Conservation (phyloP, 1,139 yeast species). For the Sugiyamaella xylanicola region DNA sequence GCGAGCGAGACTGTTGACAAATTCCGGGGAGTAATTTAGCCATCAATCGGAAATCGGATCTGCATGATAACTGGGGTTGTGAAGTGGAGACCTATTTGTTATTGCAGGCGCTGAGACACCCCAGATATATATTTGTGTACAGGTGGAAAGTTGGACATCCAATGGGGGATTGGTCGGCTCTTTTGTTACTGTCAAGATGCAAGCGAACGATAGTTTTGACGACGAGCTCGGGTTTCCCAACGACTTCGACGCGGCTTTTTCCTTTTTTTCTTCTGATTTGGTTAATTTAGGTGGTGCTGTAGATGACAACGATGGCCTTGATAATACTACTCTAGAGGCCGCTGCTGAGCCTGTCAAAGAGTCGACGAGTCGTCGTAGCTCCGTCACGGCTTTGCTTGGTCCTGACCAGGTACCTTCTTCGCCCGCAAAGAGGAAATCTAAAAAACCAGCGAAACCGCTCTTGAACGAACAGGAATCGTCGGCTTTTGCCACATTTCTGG, state of each 20-base stretch:
- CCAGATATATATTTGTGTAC: not conserved
- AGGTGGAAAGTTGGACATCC: not conserved
- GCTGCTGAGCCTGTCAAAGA: not conserved
- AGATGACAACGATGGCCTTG: not conserved
- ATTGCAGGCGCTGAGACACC: not conserved
- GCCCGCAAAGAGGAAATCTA: not conserved
- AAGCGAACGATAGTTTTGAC: conserved; percentile 9
- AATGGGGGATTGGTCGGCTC: not conserved
- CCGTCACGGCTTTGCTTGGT: not conserved
- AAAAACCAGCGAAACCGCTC: conserved; percentile 29
- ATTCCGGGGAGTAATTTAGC: not conserved
- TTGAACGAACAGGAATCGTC: conserved; percentile 43
- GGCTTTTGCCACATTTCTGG: conserved; percentile 44
- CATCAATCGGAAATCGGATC: not conserved
- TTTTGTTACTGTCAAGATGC: conserved; percentile 4
- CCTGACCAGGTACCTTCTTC: not conserved
- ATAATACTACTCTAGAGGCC: not conserved
- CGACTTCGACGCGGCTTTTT: conserved; percentile 30
- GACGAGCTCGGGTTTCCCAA: conserved; percentile 22
- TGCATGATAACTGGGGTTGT: not conserved
- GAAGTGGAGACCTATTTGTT: not conserved
- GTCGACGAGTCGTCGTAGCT: not conserved
- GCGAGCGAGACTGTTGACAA: not conserved
- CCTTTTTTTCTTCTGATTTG: conserved; percentile 24
- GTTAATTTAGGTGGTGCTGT: conserved; percentile 3